Percentiles rank a stretch among this genome's conserved stretches.
Conservation (phyloP, 2,329 filamentous ascomycete species). For the Stagonosporopsis vannaccii region DNA sequence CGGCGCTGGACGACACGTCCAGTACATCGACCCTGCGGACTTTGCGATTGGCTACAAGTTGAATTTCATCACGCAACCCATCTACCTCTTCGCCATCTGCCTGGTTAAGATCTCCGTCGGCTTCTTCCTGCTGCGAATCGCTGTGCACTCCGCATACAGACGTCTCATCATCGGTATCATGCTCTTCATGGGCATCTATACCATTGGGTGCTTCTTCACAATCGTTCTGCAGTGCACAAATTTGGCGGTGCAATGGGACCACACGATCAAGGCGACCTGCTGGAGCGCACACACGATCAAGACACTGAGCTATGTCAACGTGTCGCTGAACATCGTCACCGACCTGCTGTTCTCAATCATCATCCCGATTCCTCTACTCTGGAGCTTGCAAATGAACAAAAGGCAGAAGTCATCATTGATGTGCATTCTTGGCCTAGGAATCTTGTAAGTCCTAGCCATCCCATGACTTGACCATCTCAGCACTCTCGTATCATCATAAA, state of each 20-base stretch:
- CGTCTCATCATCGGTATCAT: slow-evolving; percentile 55
- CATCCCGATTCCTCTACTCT: slow-evolving; percentile 46
- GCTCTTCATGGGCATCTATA: slow-evolving; percentile 55
- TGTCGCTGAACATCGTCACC: slow-evolving; percentile 51
- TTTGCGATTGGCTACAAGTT: slow-evolving; percentile 53
- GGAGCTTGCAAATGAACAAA: slow-evolving; percentile 48
- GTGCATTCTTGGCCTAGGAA: slow-evolving; percentile 53
- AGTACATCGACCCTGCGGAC: slow-evolving; percentile 50
- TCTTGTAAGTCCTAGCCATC: slow-evolving; percentile 43
- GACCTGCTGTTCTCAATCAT: slow-evolving; percentile 54
- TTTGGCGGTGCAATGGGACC: slow-evolving; percentile 57
- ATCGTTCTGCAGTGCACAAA: slow-evolving; percentile 59
- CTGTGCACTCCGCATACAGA: slow-evolving; percentile 51
- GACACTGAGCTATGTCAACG: slow-evolving; percentile 56
- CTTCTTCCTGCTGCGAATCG: slow-evolving; percentile 58
- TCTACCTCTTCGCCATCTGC: slow-evolving; percentile 56
- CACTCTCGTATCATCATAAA: no score
- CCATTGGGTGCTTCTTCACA: slow-evolving; percentile 56
- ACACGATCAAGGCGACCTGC: slow-evolving; percentile 49
- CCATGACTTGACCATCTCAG: no score
- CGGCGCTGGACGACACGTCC: slow-evolving; percentile 57
- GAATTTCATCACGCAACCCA: slow-evolving; percentile 57
- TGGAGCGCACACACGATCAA: slow-evolving; percentile 53
- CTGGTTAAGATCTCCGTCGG: slow-evolving; percentile 60
- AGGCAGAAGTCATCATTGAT: slow-evolving; percentile 53